Percentiles rank a stretch among this genome's conserved stretches.
phyloP scores from a whole-genome alignment of 2,329 filamentous ascomycete genomes.

The Aspergillus ochraceus region DNA sequence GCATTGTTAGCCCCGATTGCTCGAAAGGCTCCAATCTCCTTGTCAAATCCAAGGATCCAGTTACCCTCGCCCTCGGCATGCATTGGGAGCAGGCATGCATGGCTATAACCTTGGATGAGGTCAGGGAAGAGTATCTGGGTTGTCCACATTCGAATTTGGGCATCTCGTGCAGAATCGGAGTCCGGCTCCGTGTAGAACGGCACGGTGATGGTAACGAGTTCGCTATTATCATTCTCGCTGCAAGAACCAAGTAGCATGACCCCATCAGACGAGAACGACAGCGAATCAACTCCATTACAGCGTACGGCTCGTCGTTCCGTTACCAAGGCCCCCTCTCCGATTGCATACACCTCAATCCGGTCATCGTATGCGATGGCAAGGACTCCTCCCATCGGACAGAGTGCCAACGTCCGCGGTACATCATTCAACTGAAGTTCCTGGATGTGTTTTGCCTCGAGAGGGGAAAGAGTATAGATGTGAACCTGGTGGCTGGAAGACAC shows the following conservation, averaged over 20 bases:
- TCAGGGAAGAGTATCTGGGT: constrained; percentile 83
- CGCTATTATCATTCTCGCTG: constrained; percentile 61
- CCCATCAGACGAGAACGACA: constrained; percentile 75
- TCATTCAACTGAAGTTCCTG: constrained; percentile 77
- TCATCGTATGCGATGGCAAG: constrained; percentile 82
- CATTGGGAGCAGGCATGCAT: constrained; percentile 65
- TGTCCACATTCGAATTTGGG: constrained; percentile 76
- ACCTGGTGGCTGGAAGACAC: constrained; percentile 80
- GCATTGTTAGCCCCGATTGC: constrained; percentile 74
- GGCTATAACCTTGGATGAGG: constrained; percentile 74
- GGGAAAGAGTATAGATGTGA: constrained; percentile 74
- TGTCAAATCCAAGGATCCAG: constrained; percentile 78
- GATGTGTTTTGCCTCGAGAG: constrained; percentile 66
- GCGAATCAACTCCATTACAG: constrained; percentile 71
- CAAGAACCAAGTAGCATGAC: constrained; percentile 78
- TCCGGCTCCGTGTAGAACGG: constrained; percentile 69
- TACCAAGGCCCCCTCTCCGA: constrained; percentile 62
- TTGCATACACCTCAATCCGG: constrained; percentile 82
- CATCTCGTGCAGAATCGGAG: constrained; percentile 56
- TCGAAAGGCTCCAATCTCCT: constrained; percentile 73
- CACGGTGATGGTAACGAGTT: constrained; percentile 74
- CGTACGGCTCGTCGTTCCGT: constrained; percentile 75
- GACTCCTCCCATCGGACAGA: constrained; percentile 79
- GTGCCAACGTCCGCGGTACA: constrained; percentile 71
- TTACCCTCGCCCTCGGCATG: constrained; percentile 60